phyloP scores from a whole-genome alignment of 1,139 yeast genomes.

The Candida albicans region DNA sequence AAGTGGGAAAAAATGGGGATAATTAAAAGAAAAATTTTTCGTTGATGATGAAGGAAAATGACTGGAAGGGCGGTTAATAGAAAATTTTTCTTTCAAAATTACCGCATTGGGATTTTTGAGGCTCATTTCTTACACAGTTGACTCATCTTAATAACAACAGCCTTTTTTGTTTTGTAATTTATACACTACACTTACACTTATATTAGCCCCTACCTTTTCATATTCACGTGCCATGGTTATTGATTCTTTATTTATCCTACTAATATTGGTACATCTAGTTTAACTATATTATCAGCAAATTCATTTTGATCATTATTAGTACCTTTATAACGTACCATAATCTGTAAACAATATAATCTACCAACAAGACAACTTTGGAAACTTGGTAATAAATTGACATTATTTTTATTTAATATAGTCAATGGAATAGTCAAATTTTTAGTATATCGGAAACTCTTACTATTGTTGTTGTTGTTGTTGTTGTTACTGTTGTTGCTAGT shows the following conservation, averaged over 20 bases:
- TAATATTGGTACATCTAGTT: constrained; percentile 42
- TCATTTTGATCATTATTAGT: constrained; percentile 36
- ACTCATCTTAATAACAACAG: not conserved
- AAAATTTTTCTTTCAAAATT: constrained; percentile 24
- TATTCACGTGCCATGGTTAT: not conserved
- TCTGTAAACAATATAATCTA: constrained; percentile 42
- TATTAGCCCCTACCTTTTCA: too few species aligned
- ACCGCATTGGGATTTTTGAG: constrained; percentile 29
- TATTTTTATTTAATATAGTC: constrained; percentile 35
- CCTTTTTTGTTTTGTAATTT: not conserved
- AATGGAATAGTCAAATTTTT: constrained; percentile 34
- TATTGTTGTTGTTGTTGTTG: too few species aligned
- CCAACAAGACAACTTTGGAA: constrained; percentile 49
- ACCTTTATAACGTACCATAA: constrained; percentile 41
- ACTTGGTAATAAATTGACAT: constrained; percentile 41
- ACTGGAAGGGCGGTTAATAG: constrained; percentile 32
- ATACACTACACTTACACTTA: not conserved
- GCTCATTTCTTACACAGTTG: constrained; percentile 14
- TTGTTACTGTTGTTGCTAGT: too few species aligned
- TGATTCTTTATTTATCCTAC: constrained; percentile 30
- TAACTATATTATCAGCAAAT: constrained; percentile 35
- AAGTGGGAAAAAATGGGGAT: constrained; percentile 4
- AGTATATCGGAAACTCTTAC: constrained; percentile 27
- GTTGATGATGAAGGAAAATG: not conserved
- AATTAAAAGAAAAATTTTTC: constrained; percentile 9